Evolutionary conservation across 805 yeast species (phyloP).

Genomic region (Tetrapisispora fleetii): DNA sequence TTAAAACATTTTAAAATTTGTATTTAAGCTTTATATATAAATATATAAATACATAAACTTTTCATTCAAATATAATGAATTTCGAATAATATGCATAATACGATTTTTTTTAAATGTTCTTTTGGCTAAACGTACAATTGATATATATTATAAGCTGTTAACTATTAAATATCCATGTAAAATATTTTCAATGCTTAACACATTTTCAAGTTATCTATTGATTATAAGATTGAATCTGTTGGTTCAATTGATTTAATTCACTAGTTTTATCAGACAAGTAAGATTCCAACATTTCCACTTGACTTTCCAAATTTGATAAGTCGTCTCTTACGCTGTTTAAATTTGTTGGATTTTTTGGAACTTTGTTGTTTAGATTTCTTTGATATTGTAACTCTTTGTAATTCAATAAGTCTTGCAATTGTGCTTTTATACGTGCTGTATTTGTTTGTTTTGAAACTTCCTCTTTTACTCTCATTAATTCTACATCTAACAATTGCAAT

Average conservation of each 20-base stretch:
- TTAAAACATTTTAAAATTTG: neutral
- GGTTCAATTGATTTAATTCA: constrained; percentile 37
- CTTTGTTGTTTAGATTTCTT: neutral
- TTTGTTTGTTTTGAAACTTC: constrained; percentile 23
- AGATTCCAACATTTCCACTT: constrained; percentile 61
- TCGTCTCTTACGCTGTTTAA: constrained; percentile 49
- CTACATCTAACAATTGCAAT: constrained; percentile 61
- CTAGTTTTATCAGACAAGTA: constrained; percentile 51
- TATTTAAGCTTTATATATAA: too few relatives aligned
- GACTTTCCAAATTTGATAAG: constrained; percentile 62
- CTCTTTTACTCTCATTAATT: constrained; percentile 46
- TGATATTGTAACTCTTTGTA: constrained; percentile 52
- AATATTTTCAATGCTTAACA: neutral
- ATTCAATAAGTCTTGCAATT: constrained; percentile 71
- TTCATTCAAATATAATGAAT: neutral
- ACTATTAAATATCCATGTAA: neutral
- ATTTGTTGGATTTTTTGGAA: constrained; percentile 19
- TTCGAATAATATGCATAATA: neutral
- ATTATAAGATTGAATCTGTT: constrained; percentile 3
- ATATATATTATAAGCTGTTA: neutral
- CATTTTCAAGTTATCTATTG: neutral
- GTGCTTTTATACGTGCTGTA: constrained; percentile 37
- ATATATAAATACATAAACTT: neutral
- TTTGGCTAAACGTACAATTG: neutral
- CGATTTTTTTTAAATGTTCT: neutral